Evolutionary conservation across 2,329 filamentous ascomycete species (phyloP).

Genomic region (Epicoccum sorghinum): DNA sequence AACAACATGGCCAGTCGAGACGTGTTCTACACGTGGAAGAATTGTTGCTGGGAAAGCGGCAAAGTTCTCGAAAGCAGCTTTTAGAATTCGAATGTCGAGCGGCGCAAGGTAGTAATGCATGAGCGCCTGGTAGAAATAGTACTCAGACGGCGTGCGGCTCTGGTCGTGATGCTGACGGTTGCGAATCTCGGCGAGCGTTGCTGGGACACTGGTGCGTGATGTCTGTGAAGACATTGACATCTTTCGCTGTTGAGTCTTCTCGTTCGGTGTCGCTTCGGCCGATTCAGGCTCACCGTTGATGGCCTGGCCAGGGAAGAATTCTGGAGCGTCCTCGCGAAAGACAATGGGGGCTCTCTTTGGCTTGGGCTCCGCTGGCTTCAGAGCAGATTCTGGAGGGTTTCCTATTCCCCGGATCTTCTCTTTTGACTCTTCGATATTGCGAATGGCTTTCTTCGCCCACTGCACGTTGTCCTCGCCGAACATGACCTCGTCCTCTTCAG

Average conservation of each 20-base stretch:
- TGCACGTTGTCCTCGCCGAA: constrained; percentile 87
- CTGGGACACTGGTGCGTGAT: constrained; percentile 44
- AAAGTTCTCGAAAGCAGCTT: constrained; percentile 85
- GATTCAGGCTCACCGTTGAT: constrained; percentile 32
- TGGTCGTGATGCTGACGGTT: constrained; percentile 54
- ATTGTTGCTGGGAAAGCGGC: constrained; percentile 83
- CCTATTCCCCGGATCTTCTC: constrained; percentile 74
- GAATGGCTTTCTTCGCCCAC: constrained; percentile 86
- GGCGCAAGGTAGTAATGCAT: constrained; percentile 90
- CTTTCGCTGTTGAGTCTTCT: constrained; percentile 27
- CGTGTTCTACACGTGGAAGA: constrained; percentile 83
- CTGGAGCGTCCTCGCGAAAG: constrained; percentile 55
- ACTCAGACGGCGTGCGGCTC: constrained; percentile 59
- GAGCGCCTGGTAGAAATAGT: constrained; percentile 87
- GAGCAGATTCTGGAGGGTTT: constrained; percentile 63
- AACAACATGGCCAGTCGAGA: constrained; percentile 85
- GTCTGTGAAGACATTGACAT: constrained; percentile 41
- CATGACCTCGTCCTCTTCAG: constrained; percentile 86
- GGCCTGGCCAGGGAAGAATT: constrained; percentile 53
- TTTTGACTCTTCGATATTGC: constrained; percentile 74
- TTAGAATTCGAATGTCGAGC: constrained; percentile 89
- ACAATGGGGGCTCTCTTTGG: constrained; percentile 56
- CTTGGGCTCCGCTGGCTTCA: constrained; percentile 58
- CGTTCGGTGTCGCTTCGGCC: background rate
- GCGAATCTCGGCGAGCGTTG: constrained; percentile 54